phyloP scores from a whole-genome alignment of 2,329 filamentous ascomycete genomes.

The Hypoxylon sp. region DNA sequence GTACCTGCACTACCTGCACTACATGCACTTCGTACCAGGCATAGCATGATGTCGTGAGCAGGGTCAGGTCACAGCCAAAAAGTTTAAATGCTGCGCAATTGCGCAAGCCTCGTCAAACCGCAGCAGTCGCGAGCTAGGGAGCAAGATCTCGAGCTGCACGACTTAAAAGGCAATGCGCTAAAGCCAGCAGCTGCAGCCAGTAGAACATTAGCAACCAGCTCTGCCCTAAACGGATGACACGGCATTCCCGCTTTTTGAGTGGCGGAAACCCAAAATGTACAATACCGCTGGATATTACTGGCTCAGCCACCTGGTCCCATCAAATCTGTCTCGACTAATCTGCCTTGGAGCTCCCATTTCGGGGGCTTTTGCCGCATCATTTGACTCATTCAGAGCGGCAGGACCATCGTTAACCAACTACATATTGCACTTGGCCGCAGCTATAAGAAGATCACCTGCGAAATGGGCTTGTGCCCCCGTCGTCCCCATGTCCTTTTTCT shows the following conservation, averaged over 20 bases:
- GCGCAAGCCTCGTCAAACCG: constrained; percentile 30
- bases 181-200: constrained; percentile 23
- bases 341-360: constrained; percentile 30
- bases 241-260: constrained; percentile 32
- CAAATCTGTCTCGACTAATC: constrained; percentile 22
- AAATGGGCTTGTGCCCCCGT: constrained; percentile 14
- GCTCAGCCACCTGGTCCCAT: constrained; percentile 39
- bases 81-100: constrained; percentile 20
- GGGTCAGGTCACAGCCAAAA: constrained; percentile 1
- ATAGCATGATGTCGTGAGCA: constrained; percentile 18
- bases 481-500: constrained; percentile 13
- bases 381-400: constrained; percentile 36
- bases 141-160: constrained; percentile 26
- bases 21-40: neutral
- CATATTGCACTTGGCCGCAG: constrained; percentile 19
- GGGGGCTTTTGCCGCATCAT: constrained; percentile 30
- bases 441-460: constrained; percentile 30
- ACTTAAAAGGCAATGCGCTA: constrained; percentile 22
- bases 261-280: constrained; percentile 26
- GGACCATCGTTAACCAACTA: constrained; percentile 19
- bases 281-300: constrained; percentile 15
- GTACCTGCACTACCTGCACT: neutral
- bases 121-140: constrained; percentile 15
- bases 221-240: constrained; percentile 40
- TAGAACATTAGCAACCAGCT: constrained; percentile 33